phyloP scores from a whole-genome alignment of 768 basidiomycete species.

The Leucosporidium scottii region DNA sequence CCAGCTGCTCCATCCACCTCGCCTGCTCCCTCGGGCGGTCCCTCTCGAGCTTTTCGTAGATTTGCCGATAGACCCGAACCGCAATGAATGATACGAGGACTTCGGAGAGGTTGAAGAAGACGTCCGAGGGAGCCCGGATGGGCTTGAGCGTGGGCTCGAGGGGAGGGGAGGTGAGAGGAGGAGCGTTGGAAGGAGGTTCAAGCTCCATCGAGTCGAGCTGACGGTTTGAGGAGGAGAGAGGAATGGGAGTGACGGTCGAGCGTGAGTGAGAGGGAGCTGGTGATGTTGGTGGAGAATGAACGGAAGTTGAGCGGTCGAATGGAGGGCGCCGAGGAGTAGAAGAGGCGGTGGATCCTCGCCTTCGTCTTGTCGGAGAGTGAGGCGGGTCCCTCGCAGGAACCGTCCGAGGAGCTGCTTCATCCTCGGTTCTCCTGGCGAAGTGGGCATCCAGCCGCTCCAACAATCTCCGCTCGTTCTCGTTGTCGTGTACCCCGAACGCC shows the following conservation, averaged over 20 bases:
- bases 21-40: neutral
- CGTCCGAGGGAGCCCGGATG: neutral
- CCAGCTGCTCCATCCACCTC: neutral
- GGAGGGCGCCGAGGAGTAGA: neutral
- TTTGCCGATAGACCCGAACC: conserved; percentile 14
- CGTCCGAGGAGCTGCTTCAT: too few species aligned
- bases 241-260: neutral
- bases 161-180: neutral
- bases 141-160: conserved; percentile 7
- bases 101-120: conserved; percentile 15
- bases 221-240: neutral
- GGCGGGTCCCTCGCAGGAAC: neutral
- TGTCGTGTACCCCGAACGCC: neutral
- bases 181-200: neutral
- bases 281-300: neutral
- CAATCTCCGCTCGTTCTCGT: neutral
- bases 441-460: neutral
- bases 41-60: neutral
- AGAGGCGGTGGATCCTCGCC: neutral
- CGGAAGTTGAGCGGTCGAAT: neutral
- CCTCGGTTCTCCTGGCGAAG: neutral
- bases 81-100: conserved; percentile 22
- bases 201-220: conserved; percentile 9
- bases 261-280: neutral
- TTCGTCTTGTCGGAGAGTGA: neutral